Percentiles rank a stretch among this genome's conserved stretches.
phyloP scores from a whole-genome alignment of 306 rosid genomes.

The Vigna mungo region DNA sequence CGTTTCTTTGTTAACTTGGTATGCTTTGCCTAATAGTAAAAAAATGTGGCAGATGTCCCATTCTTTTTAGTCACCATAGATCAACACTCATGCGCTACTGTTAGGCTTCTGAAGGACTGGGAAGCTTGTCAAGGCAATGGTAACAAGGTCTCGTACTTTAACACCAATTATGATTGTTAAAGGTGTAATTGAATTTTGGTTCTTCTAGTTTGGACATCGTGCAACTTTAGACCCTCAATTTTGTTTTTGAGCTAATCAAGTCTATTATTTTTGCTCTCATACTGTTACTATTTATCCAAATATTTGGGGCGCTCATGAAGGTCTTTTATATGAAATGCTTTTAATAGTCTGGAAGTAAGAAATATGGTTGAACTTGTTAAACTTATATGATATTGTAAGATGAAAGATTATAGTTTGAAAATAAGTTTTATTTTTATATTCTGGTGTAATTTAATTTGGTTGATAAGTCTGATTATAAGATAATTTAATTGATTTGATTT shows the following conservation, averaged over 20 bases:
- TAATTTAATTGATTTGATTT: background rate
- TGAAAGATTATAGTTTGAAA: background rate
- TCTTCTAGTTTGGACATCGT: background rate
- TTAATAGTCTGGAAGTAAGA: background rate
- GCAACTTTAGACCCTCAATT: background rate
- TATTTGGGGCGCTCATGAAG: background rate
- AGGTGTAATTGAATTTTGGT: background rate
- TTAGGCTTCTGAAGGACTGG: constrained; percentile 83
- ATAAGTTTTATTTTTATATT: background rate
- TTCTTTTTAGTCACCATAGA: constrained; percentile 77
- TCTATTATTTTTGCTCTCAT: background rate
- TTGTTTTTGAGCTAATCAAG: background rate
- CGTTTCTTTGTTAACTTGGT: constrained; percentile 29
- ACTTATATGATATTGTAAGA: background rate
- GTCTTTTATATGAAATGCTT: background rate
- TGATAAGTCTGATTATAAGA: background rate
- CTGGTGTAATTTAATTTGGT: background rate
- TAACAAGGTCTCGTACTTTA: constrained; percentile 67
- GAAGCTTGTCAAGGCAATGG: constrained; percentile 61
- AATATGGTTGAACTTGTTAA: background rate
- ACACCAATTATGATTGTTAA: constrained; percentile 40
- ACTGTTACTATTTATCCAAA: background rate
- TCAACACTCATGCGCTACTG: constrained; percentile 63
- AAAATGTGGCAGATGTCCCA: constrained; percentile 71
- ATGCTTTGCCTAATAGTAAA: constrained; percentile 39